Conservation (phyloP, 1,284 basidiomycete species). For the Cerioporus squamosus region DNA sequence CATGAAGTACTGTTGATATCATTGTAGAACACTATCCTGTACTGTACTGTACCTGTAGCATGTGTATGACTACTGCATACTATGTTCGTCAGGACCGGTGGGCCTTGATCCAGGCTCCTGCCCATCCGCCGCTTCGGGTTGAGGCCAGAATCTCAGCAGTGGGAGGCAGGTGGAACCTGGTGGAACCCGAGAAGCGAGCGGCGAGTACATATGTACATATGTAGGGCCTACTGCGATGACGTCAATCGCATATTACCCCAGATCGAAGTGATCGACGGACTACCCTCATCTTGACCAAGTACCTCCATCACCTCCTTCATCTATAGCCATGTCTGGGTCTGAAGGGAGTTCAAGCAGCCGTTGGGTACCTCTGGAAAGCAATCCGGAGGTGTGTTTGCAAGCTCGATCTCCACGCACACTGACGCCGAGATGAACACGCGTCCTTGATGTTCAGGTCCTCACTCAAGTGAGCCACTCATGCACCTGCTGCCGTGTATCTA, state of each 20-base stretch:
- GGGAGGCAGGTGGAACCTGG: too few species aligned
- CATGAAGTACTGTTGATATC: too few species aligned
- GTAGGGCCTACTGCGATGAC: slow-evolving; percentile 3
- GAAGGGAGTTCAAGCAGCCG: slow-evolving; percentile 4
- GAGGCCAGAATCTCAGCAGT: too few species aligned
- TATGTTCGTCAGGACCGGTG: too few species aligned
- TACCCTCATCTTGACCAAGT: neutral
- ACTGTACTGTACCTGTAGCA: too few species aligned
- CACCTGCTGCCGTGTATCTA: neutral
- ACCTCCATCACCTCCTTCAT: neutral
- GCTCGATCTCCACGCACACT: neutral
- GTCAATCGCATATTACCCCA: neutral
- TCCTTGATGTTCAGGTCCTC: slow-evolving; percentile 10
- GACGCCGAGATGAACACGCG: neutral
- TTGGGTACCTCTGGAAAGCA: slow-evolving; percentile 25
- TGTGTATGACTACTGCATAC: too few species aligned
- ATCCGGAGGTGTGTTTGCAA: slow-evolving; percentile 18
- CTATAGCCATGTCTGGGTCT: slow-evolving; percentile 2
- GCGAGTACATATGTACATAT: too few species aligned
- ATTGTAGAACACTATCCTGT: too few species aligned
- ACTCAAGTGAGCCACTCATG: slow-evolving; percentile 8
- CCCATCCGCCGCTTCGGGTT: too few species aligned
- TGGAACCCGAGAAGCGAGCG: too few species aligned
- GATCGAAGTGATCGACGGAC: neutral
- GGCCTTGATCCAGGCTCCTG: too few species aligned